Percentiles rank a stretch among this genome's conserved stretches.
Evolutionary conservation across 2,329 filamentous ascomycete genomes (phyloP).

Genomic region (Beauveria rudraprayagi): DNA sequence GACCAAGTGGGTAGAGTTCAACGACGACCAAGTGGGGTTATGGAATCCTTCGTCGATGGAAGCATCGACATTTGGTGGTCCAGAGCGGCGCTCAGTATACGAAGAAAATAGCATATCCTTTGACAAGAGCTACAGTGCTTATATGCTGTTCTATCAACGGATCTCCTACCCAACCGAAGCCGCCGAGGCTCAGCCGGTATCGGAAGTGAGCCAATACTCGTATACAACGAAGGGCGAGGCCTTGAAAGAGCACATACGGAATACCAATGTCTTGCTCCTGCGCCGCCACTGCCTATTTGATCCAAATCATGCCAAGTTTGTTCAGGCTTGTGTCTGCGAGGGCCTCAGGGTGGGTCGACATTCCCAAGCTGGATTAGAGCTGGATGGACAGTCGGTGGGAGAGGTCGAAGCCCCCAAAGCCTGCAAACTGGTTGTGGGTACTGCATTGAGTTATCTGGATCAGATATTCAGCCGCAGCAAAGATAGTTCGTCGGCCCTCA

Average conservation of each 20-base stretch:
- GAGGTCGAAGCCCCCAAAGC: constrained; percentile 13
- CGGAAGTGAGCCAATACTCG: neutral
- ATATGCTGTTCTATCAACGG: constrained; percentile 96
- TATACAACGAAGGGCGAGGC: constrained; percentile 33
- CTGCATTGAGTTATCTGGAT: constrained; percentile 60
- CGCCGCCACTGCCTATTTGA: constrained; percentile 76
- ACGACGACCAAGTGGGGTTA: constrained; percentile 71
- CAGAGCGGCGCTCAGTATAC: constrained; percentile 44
- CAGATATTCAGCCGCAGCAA: constrained; percentile 67
- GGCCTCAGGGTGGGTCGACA: neutral
- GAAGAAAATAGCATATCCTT: constrained; percentile 39
- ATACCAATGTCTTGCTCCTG: constrained; percentile 66
- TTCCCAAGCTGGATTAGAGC: neutral
- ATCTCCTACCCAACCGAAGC: constrained; percentile 50
- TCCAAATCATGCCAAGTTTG: constrained; percentile 58
- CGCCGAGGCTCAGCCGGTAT: neutral
- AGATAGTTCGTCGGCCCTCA: constrained; percentile 55
- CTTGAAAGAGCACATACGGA: constrained; percentile 52
- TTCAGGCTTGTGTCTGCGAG: constrained; percentile 47
- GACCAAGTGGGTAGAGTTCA: constrained; percentile 79
- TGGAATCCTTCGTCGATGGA: constrained; percentile 72
- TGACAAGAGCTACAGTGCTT: constrained; percentile 77
- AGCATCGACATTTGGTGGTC: constrained; percentile 71
- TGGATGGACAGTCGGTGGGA: neutral
- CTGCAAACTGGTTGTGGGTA: constrained; percentile 44